These are phyloP conservation scores for Pseudogymnoascus sp. DNA, from an alignment of 2,329 filamentous ascomycete genomes.

Conservation along the genomic window DNA sequence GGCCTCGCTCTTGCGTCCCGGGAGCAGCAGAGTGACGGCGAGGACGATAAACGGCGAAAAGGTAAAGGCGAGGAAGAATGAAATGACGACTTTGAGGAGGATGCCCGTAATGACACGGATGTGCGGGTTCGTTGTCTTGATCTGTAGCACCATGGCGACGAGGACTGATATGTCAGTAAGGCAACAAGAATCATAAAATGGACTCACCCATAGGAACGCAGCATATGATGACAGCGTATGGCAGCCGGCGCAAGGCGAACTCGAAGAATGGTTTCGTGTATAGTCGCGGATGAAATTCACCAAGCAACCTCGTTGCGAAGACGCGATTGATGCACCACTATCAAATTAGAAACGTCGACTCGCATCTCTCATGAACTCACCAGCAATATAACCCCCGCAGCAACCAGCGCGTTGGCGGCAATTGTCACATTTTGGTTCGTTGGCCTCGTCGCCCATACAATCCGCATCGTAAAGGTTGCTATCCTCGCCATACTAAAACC, in stretches of 20 bases:
- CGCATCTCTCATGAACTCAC: background rate
- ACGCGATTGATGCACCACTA: background rate
- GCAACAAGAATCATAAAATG: background rate
- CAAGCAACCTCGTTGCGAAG: background rate
- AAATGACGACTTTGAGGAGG: background rate
- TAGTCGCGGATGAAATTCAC: background rate
- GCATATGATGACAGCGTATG: background rate
- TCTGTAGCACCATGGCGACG: background rate
- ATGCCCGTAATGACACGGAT: background rate
- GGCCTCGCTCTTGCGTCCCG: background rate
- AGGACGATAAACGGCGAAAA: background rate
- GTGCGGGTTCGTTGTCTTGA: background rate
- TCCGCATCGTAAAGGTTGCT: constrained; percentile 34
- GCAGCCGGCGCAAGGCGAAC: background rate
- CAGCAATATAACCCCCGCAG: background rate
- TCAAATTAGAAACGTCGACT: background rate
- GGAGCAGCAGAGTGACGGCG: background rate
- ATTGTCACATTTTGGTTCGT: constrained; percentile 28
- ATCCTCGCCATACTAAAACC: constrained; percentile 44
- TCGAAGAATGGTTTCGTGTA: background rate
- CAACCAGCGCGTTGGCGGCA: background rate
- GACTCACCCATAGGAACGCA: background rate
- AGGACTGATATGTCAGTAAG: background rate
- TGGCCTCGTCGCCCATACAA: constrained; percentile 51
- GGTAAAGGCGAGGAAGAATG: background rate